Base-by-base conservation (phyloP, 2,329 filamentous ascomycete genomes). In the Diaporthe eres region DNA sequence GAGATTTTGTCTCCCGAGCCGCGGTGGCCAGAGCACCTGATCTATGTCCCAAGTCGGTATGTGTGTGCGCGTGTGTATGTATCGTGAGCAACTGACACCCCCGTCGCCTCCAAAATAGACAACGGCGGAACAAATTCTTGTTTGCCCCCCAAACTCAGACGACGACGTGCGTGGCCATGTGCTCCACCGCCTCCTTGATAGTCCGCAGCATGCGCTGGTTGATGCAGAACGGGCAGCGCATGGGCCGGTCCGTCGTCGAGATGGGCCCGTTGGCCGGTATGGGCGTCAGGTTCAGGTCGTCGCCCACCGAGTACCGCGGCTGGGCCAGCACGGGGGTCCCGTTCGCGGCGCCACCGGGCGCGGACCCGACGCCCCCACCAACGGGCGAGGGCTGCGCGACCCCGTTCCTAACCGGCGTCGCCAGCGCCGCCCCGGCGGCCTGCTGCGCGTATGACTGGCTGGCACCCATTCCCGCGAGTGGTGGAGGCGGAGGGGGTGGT, bases 121-220 rank as follows among this genome's bases (percentile, higher is more conserved):
- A 37, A 47, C 2, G 10, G 42, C 34, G 22, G 28, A 37, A 8
- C 15, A 15, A n/a, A 58, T 5, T 28, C 28, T 34, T 15, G 12
- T 13, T 42, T 31, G 17, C 9, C 9, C 9, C 39, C 4, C 4
- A 17, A 12, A 17, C n/a, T 80, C 81, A 89, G 25, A 92, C 89
- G 19, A 91, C 87, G 6, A 92, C 90, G 76, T 92, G 90, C 2
- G 89, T 91, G 15, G 90, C 90, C 86, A 92, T 85, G 79, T 92
- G 90, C 81, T 92, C 90, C 4, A 92, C 90, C 6, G 90, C 89
- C 80, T 92, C 90, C 81, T 90, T 91, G 61, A 92, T 90, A 1
- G 86, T 89, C 25, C 90, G 85, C 71, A 92, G 85, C 89, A 92
- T 90, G 8, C 90, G 86, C 78, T 90, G 88, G 78, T 92, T 92